Evolutionary conservation across 345 rosid species (phyloP), one percentile per base, ranked within the genome.

Genomic region (Aurinia saxatilis): DNA sequence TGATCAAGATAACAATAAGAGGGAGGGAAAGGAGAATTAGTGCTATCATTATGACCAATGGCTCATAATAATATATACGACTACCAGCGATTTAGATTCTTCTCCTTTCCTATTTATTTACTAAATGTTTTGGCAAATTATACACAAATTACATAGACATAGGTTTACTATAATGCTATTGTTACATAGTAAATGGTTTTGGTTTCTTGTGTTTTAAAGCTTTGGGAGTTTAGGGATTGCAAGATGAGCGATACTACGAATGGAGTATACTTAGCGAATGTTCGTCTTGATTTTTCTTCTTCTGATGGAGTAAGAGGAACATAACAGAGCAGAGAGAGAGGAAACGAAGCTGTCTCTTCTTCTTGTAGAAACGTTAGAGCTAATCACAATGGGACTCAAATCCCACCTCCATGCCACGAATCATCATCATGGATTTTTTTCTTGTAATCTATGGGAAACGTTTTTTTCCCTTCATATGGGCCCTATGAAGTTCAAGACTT

Each of bases 141-240:
- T n/a, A n/a, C n/a, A n/a, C n/a, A n/a, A n/a, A n/a, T n/a, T n/a
- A n/a, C n/a, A n/a, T n/a, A n/a, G n/a, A n/a, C n/a, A n/a, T n/a
- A n/a, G n/a, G n/a, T n/a, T n/a, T n/a, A n/a, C n/a, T n/a, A n/a
- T n/a, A n/a, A n/a, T n/a, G n/a, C n/a, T n/a, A n/a, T n/a, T n/a
- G n/a, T n/a, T n/a, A n/a, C n/a, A n/a, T 27, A 1, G 9, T 29
- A 36, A 50, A 45, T 2, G 35, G 27, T 58, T 65, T 36, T 48
- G 35, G 51, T 58, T 56, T 42, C 17, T 49, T 46, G 63, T 2
- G 45, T 45, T 50, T n/a, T 45, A 0, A 46, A 82, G 84, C 11
- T 80, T 80, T 34, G 95, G 90, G 52, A 84, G 88, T 57, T 60
- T 82, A 39, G 46, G 71, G 82, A 82, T 50, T 71, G 83, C 70